These are phyloP conservation scores for Auricularia sp. DNA, from an alignment of 768 basidiomycete species.

Conservation along the genomic window DNA sequence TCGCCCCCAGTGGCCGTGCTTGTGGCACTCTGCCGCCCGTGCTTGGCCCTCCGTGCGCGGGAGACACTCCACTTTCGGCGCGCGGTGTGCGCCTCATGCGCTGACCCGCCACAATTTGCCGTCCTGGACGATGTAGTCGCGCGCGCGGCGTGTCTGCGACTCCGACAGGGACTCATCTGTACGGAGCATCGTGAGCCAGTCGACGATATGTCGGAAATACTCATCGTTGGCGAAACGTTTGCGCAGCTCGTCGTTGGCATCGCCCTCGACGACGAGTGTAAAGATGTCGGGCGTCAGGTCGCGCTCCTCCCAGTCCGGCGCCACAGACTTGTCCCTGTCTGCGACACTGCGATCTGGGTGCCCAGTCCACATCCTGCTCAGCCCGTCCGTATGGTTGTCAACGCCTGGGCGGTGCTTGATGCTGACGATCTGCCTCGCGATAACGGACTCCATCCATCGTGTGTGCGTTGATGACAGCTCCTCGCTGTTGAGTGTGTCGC, in stretches of 20 bases:
- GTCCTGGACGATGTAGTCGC: conserved; percentile 1
- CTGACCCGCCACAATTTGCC: conserved; percentile 16
- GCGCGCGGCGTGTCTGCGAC: neutral
- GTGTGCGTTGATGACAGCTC: conserved; percentile 20
- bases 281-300: conserved; percentile 10
- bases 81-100: neutral
- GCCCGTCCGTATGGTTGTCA: conserved; percentile 15
- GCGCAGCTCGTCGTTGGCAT: neutral
- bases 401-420: conserved; percentile 15
- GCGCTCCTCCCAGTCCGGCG: conserved; percentile 18
- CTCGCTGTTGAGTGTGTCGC: conserved; percentile 12
- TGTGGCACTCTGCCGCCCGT: neutral
- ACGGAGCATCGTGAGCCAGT: neutral
- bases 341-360: neutral
- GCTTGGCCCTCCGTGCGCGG: conserved; percentile 1
- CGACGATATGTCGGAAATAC: conserved; percentile 12
- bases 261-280: neutral
- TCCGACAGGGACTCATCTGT: neutral
- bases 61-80: conserved; percentile 1
- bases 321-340: conserved; percentile 15
- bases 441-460: conserved; percentile 25
- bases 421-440: conserved; percentile 16
- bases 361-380: conserved; percentile 8
- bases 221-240: conserved; percentile 4
- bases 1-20: conserved; percentile 4